Evolutionary conservation across 495 filamentous ascomycete species (phyloP), one percentile per base, ranked within the genome.

Genomic region (Letharia columbiana): DNA sequence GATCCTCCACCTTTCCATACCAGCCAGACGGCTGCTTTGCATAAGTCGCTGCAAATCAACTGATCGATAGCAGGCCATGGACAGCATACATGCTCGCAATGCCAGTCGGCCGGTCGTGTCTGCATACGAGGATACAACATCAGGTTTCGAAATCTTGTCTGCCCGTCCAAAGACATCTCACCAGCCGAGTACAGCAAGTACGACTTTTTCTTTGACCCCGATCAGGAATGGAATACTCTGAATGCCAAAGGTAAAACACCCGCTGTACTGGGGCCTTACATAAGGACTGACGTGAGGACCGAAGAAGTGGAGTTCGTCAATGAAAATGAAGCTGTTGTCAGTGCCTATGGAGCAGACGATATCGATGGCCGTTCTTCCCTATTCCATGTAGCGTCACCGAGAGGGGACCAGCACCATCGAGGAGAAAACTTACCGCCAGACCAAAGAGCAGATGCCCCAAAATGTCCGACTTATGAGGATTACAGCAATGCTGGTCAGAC

Each of bases 111-210:
- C 45, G 44, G 56, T 65, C 61, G 66, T 11, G 44, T 44, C n/a
- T 68, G 62, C 47, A 9, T 65, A 31, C 52, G 66, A 39, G 66
- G 66, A 47, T 65, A 60, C 62, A 68, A 68, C 42, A 35, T 68
- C 33, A 61, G 62, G 18, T 68, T 68, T 60, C 62, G 66, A 33
- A 65, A 65, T 28, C 45, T 68, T 13, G 66, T 65, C 12, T 68
- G 61, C 37, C 66, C 66, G 0, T 52, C 58, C 23, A 56, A 28
- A 20, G 15, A 17, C 9, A 28, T 50, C 40, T 60, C 49, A 3
- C 41, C 52, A 4, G 61, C 42, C 42, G 41, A 63, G 12, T 65
- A 40, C 33, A 60, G 52, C 23, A 68, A 65, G 35, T 68, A 65
- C 11, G 66, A 68, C 13, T 68, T 68, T 40, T 65, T 57, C 57